A percentile compares a stretch with the other conserved stretches of the same genome.
phyloP scores from a whole-genome alignment of 2,329 filamentous ascomycete genomes.

The Botrytis tulipae region DNA sequence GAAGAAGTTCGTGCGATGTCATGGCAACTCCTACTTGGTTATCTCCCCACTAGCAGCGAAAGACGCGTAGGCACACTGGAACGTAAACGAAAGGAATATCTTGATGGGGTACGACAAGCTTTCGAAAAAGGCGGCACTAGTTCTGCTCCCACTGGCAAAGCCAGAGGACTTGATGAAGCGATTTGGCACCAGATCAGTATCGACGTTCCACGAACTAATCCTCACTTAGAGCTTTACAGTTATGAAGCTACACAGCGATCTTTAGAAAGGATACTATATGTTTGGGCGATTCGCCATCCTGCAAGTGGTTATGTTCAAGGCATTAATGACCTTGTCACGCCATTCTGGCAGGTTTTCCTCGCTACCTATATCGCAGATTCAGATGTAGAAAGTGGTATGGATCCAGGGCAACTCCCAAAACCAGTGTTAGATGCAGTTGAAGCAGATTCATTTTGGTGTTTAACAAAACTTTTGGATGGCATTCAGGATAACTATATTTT shows the following conservation, averaged over 20 bases:
- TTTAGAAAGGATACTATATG: conserved; percentile 89
- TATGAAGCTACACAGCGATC: conserved; percentile 96
- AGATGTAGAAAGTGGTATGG: conserved; percentile 91
- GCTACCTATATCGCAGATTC: conserved; percentile 92
- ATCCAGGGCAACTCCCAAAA: conserved; percentile 88
- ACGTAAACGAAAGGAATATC: conserved; percentile 91
- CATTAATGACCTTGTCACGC: conserved; percentile 96
- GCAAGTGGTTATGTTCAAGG: conserved; percentile 98
- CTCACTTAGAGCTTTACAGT: conserved; percentile 89
- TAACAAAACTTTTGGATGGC: conserved; percentile 95
- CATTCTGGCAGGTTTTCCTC: conserved; percentile 97
- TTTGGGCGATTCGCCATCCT: conserved; percentile 97
- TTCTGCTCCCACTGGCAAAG: conserved; percentile 45
- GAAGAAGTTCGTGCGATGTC: conserved; percentile 96
- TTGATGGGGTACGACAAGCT: conserved; percentile 80
- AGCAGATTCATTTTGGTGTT: conserved; percentile 96
- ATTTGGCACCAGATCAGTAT: conserved; percentile 99
- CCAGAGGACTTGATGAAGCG: conserved; percentile 82
- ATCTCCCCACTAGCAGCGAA: conserved; percentile 95
- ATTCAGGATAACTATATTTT: conserved; percentile 99
- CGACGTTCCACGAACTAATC: conserved; percentile 93
- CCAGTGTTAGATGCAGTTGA: conserved; percentile 94
- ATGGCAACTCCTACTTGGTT: conserved; percentile 95
- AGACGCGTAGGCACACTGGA: conserved; percentile 86
- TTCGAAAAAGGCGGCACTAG: conserved; percentile 63